Conservation (phyloP, 306 rosid genomes). For the Dicorynia guianensis region DNA sequence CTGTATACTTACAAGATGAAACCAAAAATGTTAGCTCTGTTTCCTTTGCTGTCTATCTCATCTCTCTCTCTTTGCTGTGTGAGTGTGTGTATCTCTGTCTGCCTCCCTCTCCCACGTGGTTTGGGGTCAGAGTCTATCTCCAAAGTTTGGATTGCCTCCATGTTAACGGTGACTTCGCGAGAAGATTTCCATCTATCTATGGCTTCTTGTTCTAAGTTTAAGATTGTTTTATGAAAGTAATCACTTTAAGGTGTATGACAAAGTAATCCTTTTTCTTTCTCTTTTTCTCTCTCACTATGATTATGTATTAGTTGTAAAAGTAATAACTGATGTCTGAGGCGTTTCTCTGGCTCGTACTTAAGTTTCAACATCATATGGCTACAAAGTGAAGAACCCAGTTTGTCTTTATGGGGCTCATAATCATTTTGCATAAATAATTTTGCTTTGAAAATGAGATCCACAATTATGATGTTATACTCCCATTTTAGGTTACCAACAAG, state of each 20-base stretch:
- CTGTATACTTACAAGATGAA: conserved; percentile 82
- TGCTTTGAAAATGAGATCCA: conserved; percentile 54
- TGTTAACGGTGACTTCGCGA: conserved; percentile 23
- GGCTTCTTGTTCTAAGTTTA: conserved; percentile 24
- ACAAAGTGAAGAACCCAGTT: conserved; percentile 39
- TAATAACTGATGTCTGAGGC: conserved; percentile 42
- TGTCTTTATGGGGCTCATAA: conserved; percentile 43
- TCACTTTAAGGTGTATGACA: conserved; percentile 33
- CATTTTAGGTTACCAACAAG: conserved; percentile 48
- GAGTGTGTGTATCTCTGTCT: conserved; percentile 26
- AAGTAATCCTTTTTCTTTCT: conserved; percentile 20
- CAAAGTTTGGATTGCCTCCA: neutral
- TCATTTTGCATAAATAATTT: conserved; percentile 60
- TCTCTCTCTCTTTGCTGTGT: conserved; percentile 8
- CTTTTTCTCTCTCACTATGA: conserved; percentile 19
- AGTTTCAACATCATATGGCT: conserved; percentile 46
- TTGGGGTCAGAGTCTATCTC: no score
- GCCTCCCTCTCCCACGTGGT: no score
- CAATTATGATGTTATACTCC: conserved; percentile 46
- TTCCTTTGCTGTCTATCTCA: conserved; percentile 30
- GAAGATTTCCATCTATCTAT: no score
- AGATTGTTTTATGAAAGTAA: conserved; percentile 35
- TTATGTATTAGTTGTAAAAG: conserved; percentile 20
- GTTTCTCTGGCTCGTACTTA: conserved; percentile 52
- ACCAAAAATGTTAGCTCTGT: conserved; percentile 70